phyloP scores from a whole-genome alignment of 192 early-diverging fungal species.

The Allomyces javanicus region DNA sequence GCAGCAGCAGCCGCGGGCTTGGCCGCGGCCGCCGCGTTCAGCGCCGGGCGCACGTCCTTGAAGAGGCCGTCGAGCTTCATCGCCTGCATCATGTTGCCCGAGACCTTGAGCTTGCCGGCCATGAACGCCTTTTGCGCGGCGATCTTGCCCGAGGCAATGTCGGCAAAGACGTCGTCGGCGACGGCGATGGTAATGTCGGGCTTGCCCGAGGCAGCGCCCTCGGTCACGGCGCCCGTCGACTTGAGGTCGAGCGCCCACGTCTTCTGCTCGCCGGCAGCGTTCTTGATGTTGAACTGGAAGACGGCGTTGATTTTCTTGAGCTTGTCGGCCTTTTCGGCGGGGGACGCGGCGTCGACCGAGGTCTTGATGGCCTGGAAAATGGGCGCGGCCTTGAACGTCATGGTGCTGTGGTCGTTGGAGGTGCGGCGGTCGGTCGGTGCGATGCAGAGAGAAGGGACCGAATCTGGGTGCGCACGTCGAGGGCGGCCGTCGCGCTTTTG shows the following conservation, averaged over 20 bases:
- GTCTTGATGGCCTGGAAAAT: not conserved
- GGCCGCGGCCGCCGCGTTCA: not conserved
- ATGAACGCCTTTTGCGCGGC: constrained; percentile 84
- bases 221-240: not conserved
- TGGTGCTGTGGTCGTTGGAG: not conserved
- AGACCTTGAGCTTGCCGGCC: constrained; percentile 65
- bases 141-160: constrained; percentile 61
- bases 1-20: constrained; percentile 6
- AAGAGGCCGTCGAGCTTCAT: constrained; percentile 2
- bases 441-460: too few species aligned
- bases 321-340: not conserved
- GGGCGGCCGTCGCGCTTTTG: too few species aligned
- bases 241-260: not conserved
- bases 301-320: not conserved
- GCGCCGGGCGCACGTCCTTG: not conserved
- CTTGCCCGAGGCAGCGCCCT: constrained; percentile 6
- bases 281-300: not conserved
- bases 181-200: constrained; percentile 54
- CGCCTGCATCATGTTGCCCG: constrained; percentile 29
- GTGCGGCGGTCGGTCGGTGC: too few species aligned
- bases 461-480: too few species aligned
- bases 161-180: constrained; percentile 62
- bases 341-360: not conserved
- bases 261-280: not conserved
- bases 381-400: not conserved